Percentiles rank a stretch among this genome's conserved stretches.
phyloP scores from a whole-genome alignment of 2,329 filamentous ascomycete genomes.

The Lecanicillium sp. region DNA sequence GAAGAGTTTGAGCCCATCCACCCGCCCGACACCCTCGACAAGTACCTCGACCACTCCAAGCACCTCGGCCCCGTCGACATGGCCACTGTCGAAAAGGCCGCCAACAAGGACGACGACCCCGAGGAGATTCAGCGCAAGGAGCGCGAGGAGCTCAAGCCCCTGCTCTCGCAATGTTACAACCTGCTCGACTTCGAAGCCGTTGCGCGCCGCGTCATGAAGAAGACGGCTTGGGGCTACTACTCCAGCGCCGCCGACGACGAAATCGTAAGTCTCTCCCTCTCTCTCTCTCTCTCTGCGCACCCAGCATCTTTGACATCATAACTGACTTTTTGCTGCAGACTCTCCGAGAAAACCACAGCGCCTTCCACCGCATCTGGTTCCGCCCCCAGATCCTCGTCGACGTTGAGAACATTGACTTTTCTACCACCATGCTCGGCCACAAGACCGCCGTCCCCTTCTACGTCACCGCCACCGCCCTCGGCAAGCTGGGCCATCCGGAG shows the following conservation, averaged over 20 bases:
- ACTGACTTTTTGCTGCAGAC: constrained; percentile 48
- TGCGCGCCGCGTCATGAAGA: constrained; percentile 87
- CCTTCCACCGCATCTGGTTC: constrained; percentile 98
- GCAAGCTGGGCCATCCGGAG: constrained; percentile 89
- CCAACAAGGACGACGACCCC: constrained; percentile 60
- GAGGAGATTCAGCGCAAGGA: constrained; percentile 62
- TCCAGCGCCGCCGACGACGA: constrained; percentile 68
- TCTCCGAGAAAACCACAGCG: constrained; percentile 88
- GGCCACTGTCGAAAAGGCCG: constrained; percentile 66
- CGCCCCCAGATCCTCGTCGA: constrained; percentile 82
- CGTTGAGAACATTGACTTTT: constrained; percentile 79
- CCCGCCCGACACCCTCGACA: constrained; percentile 80
- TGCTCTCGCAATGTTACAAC: constrained; percentile 85
- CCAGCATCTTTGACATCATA: background rate
- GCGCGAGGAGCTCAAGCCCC: constrained; percentile 68
- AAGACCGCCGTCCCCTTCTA: constrained; percentile 87
- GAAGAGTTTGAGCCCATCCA: constrained; percentile 86
- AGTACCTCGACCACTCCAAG: constrained; percentile 78
- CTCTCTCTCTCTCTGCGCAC: background rate
- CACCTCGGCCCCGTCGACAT: constrained; percentile 89
- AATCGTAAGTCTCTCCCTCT: constrained; percentile 28
- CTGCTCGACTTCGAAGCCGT: constrained; percentile 94
- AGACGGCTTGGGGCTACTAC: constrained; percentile 95
- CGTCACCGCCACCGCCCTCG: constrained; percentile 90
- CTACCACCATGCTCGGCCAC: constrained; percentile 88